Evolutionary conservation across 2,329 filamentous ascomycete genomes (phyloP), one percentile per base, ranked within the genome.

Genomic region (Herpotrichia juniperi): DNA sequence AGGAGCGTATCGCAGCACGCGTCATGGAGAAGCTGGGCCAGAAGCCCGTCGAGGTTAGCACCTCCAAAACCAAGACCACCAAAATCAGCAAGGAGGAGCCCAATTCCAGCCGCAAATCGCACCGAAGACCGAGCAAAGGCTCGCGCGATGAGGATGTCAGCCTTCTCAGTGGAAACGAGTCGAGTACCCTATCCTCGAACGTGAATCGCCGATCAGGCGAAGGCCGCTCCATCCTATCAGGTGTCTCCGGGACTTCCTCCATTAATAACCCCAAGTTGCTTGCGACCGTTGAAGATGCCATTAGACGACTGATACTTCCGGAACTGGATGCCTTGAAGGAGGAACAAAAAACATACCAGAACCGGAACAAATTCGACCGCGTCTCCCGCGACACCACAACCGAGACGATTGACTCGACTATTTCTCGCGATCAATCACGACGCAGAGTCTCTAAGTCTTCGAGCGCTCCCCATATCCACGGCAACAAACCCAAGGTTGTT

Each of bases 241-340:
- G 83, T 58, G 60, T 71, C 19, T 75, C 74, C 9, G 71, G 62
- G 53, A 74, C 75, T 1, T 90, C 91, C 2, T 93, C 90, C 0
- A 90, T 96, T 71, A 96, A 96, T 75, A 96, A 97, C 66, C 93
- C 93, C 0, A 94, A 91, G 68, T 78, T 97, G 1, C 82, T 97
- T 2, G 90, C 94, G 66, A 94, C 92, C 0, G 93, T 97, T 2
- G 93, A 97, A 75, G 92, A 96, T 75, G 92, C 92, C 12, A 96
- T 97, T 66, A 87, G 91, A 57, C 85, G 92, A 43, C 81, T 96
- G 44, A 96, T 97, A 47, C 77, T 99, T 2, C 94, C 94, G 0
- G 93, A 99, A 73, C 81, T 99, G 39, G 93, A 91, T 63, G 91
- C 92, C 9, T 79, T 99, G 48, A 97, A 96, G 73, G 87, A 93